Evolutionary conservation across 2,329 filamentous ascomycete species (phyloP).

Genomic region (Helotiales sp.): DNA sequence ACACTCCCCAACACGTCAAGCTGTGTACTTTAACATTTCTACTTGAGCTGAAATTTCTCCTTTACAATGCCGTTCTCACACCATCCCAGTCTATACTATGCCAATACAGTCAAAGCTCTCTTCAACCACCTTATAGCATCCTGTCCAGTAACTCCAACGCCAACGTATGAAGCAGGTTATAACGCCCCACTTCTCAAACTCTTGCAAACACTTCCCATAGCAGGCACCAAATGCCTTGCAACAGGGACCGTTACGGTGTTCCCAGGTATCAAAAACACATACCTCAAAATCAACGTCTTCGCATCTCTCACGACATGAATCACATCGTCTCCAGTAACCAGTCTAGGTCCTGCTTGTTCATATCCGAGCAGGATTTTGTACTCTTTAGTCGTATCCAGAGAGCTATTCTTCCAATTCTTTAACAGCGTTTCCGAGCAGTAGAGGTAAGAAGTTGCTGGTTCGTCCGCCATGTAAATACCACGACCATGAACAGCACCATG

Average conservation of each 20-base stretch:
- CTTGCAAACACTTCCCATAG: slow-evolving; percentile 11
- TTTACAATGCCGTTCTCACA: too few species aligned
- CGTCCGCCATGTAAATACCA: slow-evolving; percentile 11
- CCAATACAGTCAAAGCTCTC: too few species aligned
- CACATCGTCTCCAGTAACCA: background rate
- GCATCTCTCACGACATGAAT: slow-evolving; percentile 16
- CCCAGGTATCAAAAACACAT: slow-evolving; percentile 15
- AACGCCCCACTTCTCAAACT: background rate
- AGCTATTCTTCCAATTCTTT: slow-evolving; percentile 4
- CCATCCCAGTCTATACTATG: too few species aligned
- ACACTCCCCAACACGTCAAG: too few species aligned
- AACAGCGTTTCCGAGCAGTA: background rate
- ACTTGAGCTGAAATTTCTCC: too few species aligned
- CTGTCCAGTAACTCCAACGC: too few species aligned
- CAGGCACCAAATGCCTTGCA: slow-evolving; percentile 11
- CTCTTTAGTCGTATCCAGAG: background rate
- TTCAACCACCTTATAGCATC: too few species aligned
- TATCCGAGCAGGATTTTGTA: slow-evolving; percentile 10
- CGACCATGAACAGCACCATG: slow-evolving; percentile 10
- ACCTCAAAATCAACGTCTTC: slow-evolving; percentile 9
- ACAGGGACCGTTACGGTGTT: background rate
- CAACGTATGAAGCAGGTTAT: too few species aligned
- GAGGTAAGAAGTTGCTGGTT: slow-evolving; percentile 5
- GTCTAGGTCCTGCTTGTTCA: background rate
- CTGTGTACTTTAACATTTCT: too few species aligned